Percentiles rank a stretch among this genome's conserved stretches.
Evolutionary conservation across 2,329 filamentous ascomycete species (phyloP).

Genomic region (Huntiella decipiens): DNA sequence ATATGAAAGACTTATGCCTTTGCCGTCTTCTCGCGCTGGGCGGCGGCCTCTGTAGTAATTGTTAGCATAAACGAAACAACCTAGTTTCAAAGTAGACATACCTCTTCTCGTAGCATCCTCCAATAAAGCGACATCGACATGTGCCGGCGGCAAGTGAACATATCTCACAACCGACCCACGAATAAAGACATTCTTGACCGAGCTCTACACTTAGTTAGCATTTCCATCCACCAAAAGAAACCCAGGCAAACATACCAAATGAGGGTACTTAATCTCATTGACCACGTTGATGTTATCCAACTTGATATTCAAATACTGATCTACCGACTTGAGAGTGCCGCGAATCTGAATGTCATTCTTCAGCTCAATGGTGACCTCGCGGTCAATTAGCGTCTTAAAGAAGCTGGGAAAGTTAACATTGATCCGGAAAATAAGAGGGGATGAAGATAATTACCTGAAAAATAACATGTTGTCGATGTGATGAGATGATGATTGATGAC

Average conservation of each 20-base stretch:
- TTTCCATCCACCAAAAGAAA: not conserved
- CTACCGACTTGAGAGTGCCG: conserved; percentile 87
- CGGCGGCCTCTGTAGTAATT: conserved; percentile 30
- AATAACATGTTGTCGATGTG: too few relatives aligned
- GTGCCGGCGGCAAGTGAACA: conserved; percentile 64
- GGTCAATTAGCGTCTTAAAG: conserved; percentile 97
- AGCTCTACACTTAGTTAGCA: conserved; percentile 26
- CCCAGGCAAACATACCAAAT: conserved; percentile 39
- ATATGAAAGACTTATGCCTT: too few relatives aligned
- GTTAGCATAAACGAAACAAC: conserved; percentile 6
- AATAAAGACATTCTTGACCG: conserved; percentile 93
- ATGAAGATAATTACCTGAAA: too few relatives aligned
- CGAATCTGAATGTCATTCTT: conserved; percentile 98
- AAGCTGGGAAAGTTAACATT: conserved; percentile 36
- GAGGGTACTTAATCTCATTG: conserved; percentile 86
- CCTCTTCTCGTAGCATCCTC: conserved; percentile 85
- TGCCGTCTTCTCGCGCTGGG: conserved; percentile 33
- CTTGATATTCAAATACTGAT: conserved; percentile 99
- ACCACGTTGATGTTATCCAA: conserved; percentile 86
- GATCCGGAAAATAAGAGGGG: too few relatives aligned
- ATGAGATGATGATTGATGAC: too few relatives aligned
- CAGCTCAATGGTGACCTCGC: conserved; percentile 92
- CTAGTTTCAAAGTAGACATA: conserved; percentile 20
- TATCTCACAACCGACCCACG: conserved; percentile 84
- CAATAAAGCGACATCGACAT: conserved; percentile 68